Evolutionary conservation across 2,329 filamentous ascomycete genomes (phyloP).

Genomic region (Byssothecium circinans): DNA sequence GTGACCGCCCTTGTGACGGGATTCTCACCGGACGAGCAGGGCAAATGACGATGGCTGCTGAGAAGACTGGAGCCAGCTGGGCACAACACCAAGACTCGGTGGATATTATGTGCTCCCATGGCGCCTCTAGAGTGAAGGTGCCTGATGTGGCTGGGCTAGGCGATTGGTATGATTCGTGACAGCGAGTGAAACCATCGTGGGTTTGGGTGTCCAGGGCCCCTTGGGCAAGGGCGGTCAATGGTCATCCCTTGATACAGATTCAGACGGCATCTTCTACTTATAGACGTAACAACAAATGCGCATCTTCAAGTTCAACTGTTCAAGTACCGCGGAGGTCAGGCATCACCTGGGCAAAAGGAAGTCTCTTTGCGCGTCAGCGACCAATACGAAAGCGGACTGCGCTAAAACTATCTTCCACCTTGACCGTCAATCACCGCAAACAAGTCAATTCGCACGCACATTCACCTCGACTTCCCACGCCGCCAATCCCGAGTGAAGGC

Average conservation of each 20-base stretch:
- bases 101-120: background rate
- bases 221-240: background rate
- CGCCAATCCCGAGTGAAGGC: constrained; percentile 21
- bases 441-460: background rate
- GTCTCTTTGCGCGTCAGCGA: background rate
- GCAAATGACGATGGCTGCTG: background rate
- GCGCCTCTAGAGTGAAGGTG: constrained; percentile 2
- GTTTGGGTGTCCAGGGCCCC: constrained; percentile 2
- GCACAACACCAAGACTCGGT: background rate
- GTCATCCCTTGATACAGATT: constrained; percentile 4
- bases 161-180: constrained; percentile 15
- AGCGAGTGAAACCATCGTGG: constrained; percentile 20
- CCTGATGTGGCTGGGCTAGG: background rate
- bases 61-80: constrained; percentile 1
- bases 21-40: too few relatives aligned
- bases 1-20: too few relatives aligned
- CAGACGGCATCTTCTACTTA: constrained; percentile 12
- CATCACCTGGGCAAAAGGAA: background rate
- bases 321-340: too few relatives aligned
- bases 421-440: constrained; percentile 13
- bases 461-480: constrained; percentile 9
- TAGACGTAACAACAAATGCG: too few relatives aligned
- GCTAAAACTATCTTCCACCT: constrained; percentile 22
- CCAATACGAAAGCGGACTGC: constrained; percentile 1
- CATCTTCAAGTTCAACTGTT: constrained; percentile 13